Evolutionary conservation across 2,329 filamentous ascomycete genomes (phyloP).

Genomic region (Stachybotrys echinatus): DNA sequence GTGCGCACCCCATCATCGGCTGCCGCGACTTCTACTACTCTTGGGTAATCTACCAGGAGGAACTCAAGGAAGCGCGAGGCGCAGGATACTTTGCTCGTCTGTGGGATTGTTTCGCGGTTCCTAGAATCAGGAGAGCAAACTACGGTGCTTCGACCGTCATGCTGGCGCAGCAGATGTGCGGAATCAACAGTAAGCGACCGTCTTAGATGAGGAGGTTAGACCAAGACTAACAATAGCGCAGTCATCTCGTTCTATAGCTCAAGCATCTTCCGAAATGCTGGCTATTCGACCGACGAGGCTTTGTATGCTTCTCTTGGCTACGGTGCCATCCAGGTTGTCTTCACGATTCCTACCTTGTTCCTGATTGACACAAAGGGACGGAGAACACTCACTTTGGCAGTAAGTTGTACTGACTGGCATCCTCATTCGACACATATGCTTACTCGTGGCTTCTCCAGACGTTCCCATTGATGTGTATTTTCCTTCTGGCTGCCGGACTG

Average conservation of each 20-base stretch:
- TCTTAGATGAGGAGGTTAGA: constrained; percentile 5
- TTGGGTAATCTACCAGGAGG: constrained; percentile 30
- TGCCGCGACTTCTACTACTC: constrained; percentile 51
- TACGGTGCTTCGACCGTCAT: constrained; percentile 74
- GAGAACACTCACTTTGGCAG: constrained; percentile 13
- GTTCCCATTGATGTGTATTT: constrained; percentile 27
- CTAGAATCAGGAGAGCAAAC: constrained; percentile 64
- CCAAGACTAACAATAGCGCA: neutral
- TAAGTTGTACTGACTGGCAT: constrained; percentile 4
- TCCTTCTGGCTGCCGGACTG: constrained; percentile 23
- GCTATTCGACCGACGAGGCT: constrained; percentile 18
- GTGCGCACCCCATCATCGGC: constrained; percentile 47
- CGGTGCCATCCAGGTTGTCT: constrained; percentile 23
- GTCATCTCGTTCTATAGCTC: constrained; percentile 24
- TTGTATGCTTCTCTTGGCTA: constrained; percentile 24
- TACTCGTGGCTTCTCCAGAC: constrained; percentile 12
- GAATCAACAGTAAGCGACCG: constrained; percentile 16
- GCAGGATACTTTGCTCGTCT: constrained; percentile 23
- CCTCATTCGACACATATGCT: rapidly evolving
- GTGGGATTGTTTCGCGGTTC: constrained; percentile 58
- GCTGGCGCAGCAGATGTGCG: constrained; percentile 57
- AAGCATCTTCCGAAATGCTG: constrained; percentile 16
- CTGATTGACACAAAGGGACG: constrained; percentile 18
- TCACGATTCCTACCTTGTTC: constrained; percentile 21
- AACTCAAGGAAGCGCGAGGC: constrained; percentile 19